Base-by-base conservation (phyloP, 768 basidiomycete genomes). In the Serendipita sp. region DNA sequence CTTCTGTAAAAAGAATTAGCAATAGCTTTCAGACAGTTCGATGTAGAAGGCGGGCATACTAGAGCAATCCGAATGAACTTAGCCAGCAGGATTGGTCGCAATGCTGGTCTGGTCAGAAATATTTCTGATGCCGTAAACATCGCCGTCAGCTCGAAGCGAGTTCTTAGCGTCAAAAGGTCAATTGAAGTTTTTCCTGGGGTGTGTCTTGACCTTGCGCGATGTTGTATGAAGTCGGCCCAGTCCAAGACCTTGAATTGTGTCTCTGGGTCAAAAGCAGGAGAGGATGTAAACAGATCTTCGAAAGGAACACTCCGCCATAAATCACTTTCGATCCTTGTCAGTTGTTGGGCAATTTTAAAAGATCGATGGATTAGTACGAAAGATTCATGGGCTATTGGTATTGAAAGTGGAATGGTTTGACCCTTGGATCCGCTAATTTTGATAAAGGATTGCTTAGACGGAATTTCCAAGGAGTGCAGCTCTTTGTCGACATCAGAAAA, bases 321-420 rank as follows among this genome's bases (percentile, higher is more conserved):
- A 69, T 94, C 92, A 30, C 89, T 81, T 68, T 95, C 92, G 68
- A 95, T 91, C 80, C 91, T 86, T 4, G 86, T 80, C 70, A 94
- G 88, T 69, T 92, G 88, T 63, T 84, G 79, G 1, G 87, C 87
- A 38, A 96, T 72, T 3, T 74, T 74, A 44, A 83, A 82, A 1
- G 87, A 82, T 3, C 82, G 77, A 71, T 81, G 77, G 35, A 71
- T 73, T n/a, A 90, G 75, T 62, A 93, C 78, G 75, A 88, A 93
- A 2, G 87, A 90, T 7, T 81, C 83, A 70, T 88, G 82, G 4
- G 75, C 71, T n/a, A 77, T 78, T 15, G 79, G 75, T 24, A 62
- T 35, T 45, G 64, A n/a, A 18, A 65, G 38, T 15, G 58, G 47
- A 48, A 64, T 60, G 37, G n/a, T 45, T 47, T 24, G 51, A 64